A percentile compares a stretch with the other conserved stretches of the same genome.
These are phyloP conservation scores for Mortierella alpina DNA, from an alignment of 192 early-diverging fungal species.

Conservation along the genomic window DNA sequence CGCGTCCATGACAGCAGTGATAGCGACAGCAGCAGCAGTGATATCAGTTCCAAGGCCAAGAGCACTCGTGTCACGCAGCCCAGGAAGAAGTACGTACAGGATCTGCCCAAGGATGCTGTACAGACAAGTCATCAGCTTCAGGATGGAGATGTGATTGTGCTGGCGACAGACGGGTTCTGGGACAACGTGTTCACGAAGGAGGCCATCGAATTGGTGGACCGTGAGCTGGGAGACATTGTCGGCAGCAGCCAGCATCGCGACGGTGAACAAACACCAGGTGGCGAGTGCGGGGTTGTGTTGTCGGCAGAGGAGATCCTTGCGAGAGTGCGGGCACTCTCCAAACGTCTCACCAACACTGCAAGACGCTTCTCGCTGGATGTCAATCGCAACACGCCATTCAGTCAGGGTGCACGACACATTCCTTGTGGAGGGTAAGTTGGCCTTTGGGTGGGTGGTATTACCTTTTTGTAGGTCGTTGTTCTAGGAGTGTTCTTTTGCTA, in stretches of 20 bases:
- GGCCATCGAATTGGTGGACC: conserved; percentile 62
- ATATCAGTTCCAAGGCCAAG: background rate
- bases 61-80: background rate
- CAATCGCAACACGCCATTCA: conserved; percentile 63
- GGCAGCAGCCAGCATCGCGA: background rate
- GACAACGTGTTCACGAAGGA: conserved; percentile 70
- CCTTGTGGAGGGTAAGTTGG: conserved; percentile 51
- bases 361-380: conserved; percentile 57
- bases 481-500: background rate
- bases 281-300: background rate
- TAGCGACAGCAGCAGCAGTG: background rate
- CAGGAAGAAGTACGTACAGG: conserved; percentile 53
- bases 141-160: conserved; percentile 66
- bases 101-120: conserved; percentile 66
- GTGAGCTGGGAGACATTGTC: conserved; percentile 47
- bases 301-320: conserved; percentile 51
- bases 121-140: conserved; percentile 62
- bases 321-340: conserved; percentile 59
- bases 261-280: background rate
- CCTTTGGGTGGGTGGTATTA: background rate
- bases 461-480: background rate
- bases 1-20: background rate
- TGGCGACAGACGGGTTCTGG: conserved; percentile 71
- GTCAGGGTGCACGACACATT: conserved; percentile 56
- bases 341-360: conserved; percentile 63